Evolutionary conservation across 352 stramenopile genomes (phyloP).

Genomic region (Phytophthora vignae): DNA sequence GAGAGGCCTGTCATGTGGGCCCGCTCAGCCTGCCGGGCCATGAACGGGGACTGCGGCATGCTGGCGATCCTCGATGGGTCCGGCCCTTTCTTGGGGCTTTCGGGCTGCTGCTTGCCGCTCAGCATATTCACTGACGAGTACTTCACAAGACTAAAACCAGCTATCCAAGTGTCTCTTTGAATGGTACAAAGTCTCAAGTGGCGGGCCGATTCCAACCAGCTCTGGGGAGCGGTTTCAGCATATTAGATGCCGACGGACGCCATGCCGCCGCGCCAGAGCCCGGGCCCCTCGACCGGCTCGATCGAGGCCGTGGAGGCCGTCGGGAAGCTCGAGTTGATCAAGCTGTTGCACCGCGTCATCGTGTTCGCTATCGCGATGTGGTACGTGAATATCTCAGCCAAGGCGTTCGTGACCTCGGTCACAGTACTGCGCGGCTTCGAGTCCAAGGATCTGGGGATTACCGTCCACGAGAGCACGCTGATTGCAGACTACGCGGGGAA

Average conservation of each 20-base stretch:
- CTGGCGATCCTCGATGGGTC: conserved; percentile 25
- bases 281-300: conserved; percentile 1
- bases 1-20: conserved; percentile 77
- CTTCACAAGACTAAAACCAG: too few relatives aligned
- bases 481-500: conserved; percentile 41
- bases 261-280: not conserved
- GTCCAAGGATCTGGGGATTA: conserved; percentile 22
- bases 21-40: conserved; percentile 76
- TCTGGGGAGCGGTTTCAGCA: not conserved
- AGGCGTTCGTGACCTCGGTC: conserved; percentile 19
- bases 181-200: not conserved
- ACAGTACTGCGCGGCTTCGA: conserved; percentile 31
- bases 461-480: conserved; percentile 23
- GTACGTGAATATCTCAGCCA: conserved; percentile 31
- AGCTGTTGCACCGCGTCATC: conserved; percentile 19
- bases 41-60: conserved; percentile 66
- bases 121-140: not conserved
- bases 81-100: conserved; percentile 18
- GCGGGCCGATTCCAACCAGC: not conserved
- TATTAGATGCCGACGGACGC: not conserved
- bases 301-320: conserved; percentile 10
- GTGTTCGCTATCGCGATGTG: conserved; percentile 32
- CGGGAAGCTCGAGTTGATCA: conserved; percentile 16
- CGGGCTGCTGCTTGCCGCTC: conserved; percentile 11
- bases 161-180: too few relatives aligned